Conservation (phyloP, 1,284 basidiomycete species). For the Vanrija sp. region DNA sequence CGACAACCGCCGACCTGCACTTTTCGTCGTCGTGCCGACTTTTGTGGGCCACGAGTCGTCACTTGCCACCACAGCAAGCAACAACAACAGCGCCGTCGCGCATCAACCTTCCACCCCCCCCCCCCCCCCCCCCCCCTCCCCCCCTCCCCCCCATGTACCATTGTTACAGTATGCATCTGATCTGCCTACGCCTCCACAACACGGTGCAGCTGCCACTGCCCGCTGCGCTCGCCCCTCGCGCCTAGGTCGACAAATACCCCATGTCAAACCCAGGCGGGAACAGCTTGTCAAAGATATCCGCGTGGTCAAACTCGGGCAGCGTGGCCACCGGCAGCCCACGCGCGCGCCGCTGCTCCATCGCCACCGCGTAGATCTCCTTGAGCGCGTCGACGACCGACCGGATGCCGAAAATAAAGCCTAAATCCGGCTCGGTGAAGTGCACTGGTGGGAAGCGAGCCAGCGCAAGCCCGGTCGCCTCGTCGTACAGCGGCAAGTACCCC, state of each 20-base stretch:
- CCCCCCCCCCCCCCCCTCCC: not conserved
- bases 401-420: constrained; percentile 89
- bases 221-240: too few relatives aligned
- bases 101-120: not conserved
- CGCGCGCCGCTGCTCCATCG: constrained; percentile 46
- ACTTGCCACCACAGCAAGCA: not conserved
- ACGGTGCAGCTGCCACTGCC: not conserved
- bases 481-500: constrained; percentile 75
- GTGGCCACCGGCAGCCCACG: constrained; percentile 4
- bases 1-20: too few relatives aligned
- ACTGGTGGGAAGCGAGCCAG: constrained; percentile 90
- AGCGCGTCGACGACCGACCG: constrained; percentile 72
- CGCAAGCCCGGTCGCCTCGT: constrained; percentile 70
- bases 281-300: constrained; percentile 36
- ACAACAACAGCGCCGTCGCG: not conserved
- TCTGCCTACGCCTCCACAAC: not conserved
- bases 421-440: constrained; percentile 80
- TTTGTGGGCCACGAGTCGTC: too few relatives aligned
- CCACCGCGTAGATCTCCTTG: constrained; percentile 77
- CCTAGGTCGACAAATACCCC: constrained; percentile 27
- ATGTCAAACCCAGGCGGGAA: constrained; percentile 25
- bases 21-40: too few relatives aligned
- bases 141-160: not conserved
- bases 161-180: not conserved
- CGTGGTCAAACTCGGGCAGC: constrained; percentile 22